Evolutionary conservation across 192 early-diverging fungal genomes (phyloP), one percentile per base, ranked within the genome.

Genomic region (Umbelopsis ramanniana): DNA sequence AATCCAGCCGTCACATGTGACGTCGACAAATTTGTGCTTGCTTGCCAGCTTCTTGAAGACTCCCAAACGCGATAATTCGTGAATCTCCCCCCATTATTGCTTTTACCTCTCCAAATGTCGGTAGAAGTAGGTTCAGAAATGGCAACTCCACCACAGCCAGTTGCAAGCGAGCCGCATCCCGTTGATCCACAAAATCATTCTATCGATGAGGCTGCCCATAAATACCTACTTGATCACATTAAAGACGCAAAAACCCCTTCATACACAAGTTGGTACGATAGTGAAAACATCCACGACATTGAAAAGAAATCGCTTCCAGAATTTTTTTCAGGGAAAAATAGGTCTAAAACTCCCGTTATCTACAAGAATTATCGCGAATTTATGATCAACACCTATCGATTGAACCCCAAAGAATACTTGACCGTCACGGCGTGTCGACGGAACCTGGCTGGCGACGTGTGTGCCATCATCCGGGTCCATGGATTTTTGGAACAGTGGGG

Each of bases 401-500:
- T 98, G 55, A 97, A 96, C 74, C 96, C 98, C 5, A 80, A 86
- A 15, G 96, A 99, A 79, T 99, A 99, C 79, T 83, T 99, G 50
- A 98, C 98, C 9, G 96, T 99, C 10, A 99, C 98, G 5, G 98
- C 98, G 2, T 98, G 96, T 82, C 81, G 97, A 60, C 84, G 98
- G 24, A 98, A 98, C 80, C 83, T 99, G 74, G 95, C 96, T 0
- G 98, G 98, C 24, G 98, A 99, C 84, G 98, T 99, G 8, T 97
- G 98, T 76, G 94, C 97, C 4, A 98, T 99, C 68, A 96, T 98
- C 81, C 86, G 98, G 55, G 96, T 99, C 5, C 98, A 99, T 83
- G 94, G 97, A 4, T 97, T 99, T 71, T 84, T 99, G 55, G 97
- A 99, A 82, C 97, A 99, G 78, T 99, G 98, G 98, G 98, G 98